Evolutionary conservation across 1,284 basidiomycete species (phyloP), one percentile per base, ranked within the genome.

Genomic region (Fomes fomentarius): DNA sequence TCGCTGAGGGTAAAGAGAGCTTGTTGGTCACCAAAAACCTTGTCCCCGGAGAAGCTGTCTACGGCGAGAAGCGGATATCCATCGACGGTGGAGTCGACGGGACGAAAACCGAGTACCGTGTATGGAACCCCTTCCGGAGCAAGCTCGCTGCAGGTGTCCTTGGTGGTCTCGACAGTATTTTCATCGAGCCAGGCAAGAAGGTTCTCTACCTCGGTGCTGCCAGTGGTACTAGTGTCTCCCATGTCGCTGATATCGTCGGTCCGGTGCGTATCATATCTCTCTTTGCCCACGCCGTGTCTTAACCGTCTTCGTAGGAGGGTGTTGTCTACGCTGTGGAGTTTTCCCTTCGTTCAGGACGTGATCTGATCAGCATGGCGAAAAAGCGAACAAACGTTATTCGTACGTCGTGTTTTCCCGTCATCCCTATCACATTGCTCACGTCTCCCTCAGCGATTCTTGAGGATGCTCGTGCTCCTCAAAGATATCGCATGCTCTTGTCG

Each of bases 341-440:
- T 78, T 98, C 96, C 3, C 84, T 91, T 70, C 88, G 97, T 65
- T 96, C 94, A 57, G 96, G 96, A 42, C 93, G 96, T 76, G 96
- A 99, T 75, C 79, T 99, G 58, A 98, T 99, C 69, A 93, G 93
- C 76, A 99, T 99, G 97, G 96, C 97, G 49, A 98, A 99, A 80
- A 98, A 98, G 78, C 85, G 97, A 58, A 99, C 97, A 61, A 99
- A 99, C 75, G 95, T 99, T 62, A 98, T 99, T 68, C 96, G 93
- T 95, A 74, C 59, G 92, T 83, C 12, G 1, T 19, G 10, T 22
- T 39, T 34, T 24, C 30, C 47, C 40, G 39, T 38, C 5, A 37
- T 42, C 2, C 34, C 33, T 34, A 30, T 44, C 47, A n/a, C 34
- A 31, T 44, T 41, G 1, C 46, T 17, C 40, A 49, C 30, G n/a